phyloP scores from a whole-genome alignment of 192 early-diverging fungal species.

The Oehlia diaphana region DNA sequence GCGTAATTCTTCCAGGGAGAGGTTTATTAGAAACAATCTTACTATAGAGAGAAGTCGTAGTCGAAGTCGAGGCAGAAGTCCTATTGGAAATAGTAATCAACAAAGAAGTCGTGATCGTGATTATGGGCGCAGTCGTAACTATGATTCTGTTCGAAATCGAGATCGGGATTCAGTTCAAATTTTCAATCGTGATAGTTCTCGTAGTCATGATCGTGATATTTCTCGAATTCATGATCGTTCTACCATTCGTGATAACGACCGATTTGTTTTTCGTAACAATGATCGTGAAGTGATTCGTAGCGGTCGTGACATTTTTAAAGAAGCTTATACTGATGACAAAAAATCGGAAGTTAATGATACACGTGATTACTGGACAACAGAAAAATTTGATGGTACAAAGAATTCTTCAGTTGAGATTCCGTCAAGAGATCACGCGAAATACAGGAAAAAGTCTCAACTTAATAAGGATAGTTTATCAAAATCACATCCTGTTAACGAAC shows the following conservation, averaged over 20 bases:
- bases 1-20: constrained; percentile 12
- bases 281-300: not conserved
- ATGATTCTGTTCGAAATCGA: constrained; percentile 3
- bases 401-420: not conserved
- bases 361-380: not conserved
- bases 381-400: not conserved
- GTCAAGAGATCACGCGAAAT: not conserved
- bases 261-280: not conserved
- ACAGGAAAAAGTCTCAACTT: not conserved
- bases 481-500: not conserved
- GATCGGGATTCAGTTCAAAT: constrained; percentile 6
- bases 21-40: constrained; percentile 1
- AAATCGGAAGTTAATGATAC: not conserved
- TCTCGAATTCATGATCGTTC: not conserved
- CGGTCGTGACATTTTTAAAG: not conserved
- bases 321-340: not conserved
- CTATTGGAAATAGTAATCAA: not conserved
- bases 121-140: not conserved
- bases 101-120: constrained; percentile 8
- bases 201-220: constrained; percentile 5
- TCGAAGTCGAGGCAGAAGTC: constrained; percentile 18
- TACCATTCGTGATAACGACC: not conserved
- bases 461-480: not conserved
- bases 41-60: not conserved
- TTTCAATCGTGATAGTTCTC: not conserved